Base-by-base conservation (phyloP, 257 asterid genomes). In the Nicotiana tomentosiformis region DNA sequence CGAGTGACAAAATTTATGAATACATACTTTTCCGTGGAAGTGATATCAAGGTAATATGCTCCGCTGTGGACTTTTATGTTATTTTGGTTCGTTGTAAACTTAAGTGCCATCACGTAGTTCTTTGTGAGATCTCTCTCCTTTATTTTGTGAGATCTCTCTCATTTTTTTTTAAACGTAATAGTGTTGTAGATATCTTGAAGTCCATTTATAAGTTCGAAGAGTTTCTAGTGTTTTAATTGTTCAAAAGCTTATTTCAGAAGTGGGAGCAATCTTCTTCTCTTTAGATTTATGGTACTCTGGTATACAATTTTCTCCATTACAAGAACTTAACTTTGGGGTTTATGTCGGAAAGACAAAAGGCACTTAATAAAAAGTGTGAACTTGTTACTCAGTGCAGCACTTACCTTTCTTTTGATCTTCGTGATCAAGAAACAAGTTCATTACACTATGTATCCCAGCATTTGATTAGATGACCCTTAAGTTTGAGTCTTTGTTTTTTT, bases 11-110 rank as follows among this genome's bases (percentile, higher is more conserved):
- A 86, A 84, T 92, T 78, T 96, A 94, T 86, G 99, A 96, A 53
- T 96, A 92, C 89, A 96, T 96, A 77, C 93, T 96, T 33, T 96
- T 96, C 69, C 93, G 98, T 77, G 98, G 99, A 86, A 94, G 91
- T 88, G 99, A 96, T 84, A 94, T 96, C 82, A 96, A 93, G 98
- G 99, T 96, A 84, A 30, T 33, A 29, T 62, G 79, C 68, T 72
- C 56, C 29, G 55, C 23, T 66, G 17, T 81, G 55, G 26, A 33
- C 14, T 30, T 35, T 67, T 60, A 8, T 51, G 23, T 68, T n/a
- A 43, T 72, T 80, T 61, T n/a, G 16, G 82, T 23, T 62, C 61
- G 7, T 39, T 30, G 51, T 74, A 23, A 6, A 7, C 80, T 26
- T 20, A 51, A 49, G 53, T 74, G 16, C 16, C 16, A 26, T 26